These are phyloP conservation scores for Rutidosis leptorrhynchoides DNA, from an alignment of 129 eudicot genomes.

Conservation along the genomic window DNA sequence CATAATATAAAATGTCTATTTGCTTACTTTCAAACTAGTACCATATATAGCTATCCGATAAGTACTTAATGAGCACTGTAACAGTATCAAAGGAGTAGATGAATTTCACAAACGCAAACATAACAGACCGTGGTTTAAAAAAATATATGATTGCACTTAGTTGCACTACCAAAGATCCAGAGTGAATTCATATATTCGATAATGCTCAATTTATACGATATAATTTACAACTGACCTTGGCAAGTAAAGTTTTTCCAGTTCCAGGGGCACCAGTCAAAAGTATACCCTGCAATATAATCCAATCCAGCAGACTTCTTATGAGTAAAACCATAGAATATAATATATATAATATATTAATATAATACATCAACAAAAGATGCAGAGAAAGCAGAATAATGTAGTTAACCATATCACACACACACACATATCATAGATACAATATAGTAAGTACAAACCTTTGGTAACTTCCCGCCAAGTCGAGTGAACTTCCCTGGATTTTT, in stretches of 20 bases:
- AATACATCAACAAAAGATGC: not conserved
- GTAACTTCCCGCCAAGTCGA: slow-evolving; percentile 94
- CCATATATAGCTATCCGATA: not conserved
- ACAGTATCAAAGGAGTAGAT: not conserved
- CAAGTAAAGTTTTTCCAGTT: slow-evolving; percentile 95
- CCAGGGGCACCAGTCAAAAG: slow-evolving; percentile 99
- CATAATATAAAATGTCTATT: not conserved
- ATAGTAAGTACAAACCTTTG: slow-evolving; percentile 60
- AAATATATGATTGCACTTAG: not conserved
- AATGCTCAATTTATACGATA: not conserved
- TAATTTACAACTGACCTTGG: slow-evolving; percentile 57
- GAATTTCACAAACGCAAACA: not conserved
- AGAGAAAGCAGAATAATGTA: not conserved
- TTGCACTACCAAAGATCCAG: slow-evolving; percentile 1
- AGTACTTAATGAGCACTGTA: not conserved
- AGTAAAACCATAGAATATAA: not conserved
- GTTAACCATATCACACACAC: not conserved
- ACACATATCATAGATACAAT: not conserved
- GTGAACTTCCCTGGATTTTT: slow-evolving; percentile 91
- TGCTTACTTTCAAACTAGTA: not conserved
- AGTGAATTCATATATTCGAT: not conserved
- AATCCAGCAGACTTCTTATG: slow-evolving; percentile 11
- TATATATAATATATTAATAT: no score
- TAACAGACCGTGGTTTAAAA: not conserved
- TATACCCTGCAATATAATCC: slow-evolving; percentile 63